Base-by-base conservation (phyloP, 1,284 basidiomycete genomes). In the Hymenochaete sp. region DNA sequence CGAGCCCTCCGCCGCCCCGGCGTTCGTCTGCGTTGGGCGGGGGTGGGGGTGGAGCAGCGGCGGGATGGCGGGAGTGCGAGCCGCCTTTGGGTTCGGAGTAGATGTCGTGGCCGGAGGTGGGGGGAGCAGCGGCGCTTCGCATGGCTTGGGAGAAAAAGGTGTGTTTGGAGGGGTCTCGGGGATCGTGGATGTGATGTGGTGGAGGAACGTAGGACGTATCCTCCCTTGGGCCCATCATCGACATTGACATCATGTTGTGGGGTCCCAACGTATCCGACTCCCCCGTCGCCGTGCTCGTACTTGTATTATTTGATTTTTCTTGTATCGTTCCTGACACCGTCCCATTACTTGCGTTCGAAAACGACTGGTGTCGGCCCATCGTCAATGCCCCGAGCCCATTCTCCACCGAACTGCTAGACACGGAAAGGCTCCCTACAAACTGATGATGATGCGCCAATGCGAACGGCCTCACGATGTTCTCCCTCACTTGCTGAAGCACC, bases 391-490 rank as follows among this genome's bases (percentile, higher is more conserved):
- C n/a, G n/a, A n/a, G n/a, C n/a, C n/a, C n/a, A n/a, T n/a, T n/a
- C n/a, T n/a, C n/a, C 13, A 35, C 32, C 8, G 32, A 35, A n/a
- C 24, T 21, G 6, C 8, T 11, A 4, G 43, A 26, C 10, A 29
- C 11, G 18, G 25, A 38, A 67, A 68, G 3, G 65, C 67, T 25
- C 58, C 58, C 28, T 55, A 52, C 33, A 66, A 27, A 38, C 61
- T 60, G 31, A 55, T 40, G 44, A 32, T 59, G 53, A 42, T 62
- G 60, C 2, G 56, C 54, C 4, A 75, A 62, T 0, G 64, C 59
- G 48, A 77, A 77, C 0, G 73, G 72, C 0, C 66, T 65, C 13
- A 64, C 54, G 4, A 73, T 49, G 45, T 65, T 68, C 25, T 52
- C 51, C 19, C 66, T 64, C 6, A 74, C 52, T 14, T 58, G 57